These are phyloP conservation scores for Scedosporium boydii DNA, from an alignment of 2,329 filamentous ascomycete species.

Conservation along the genomic window DNA sequence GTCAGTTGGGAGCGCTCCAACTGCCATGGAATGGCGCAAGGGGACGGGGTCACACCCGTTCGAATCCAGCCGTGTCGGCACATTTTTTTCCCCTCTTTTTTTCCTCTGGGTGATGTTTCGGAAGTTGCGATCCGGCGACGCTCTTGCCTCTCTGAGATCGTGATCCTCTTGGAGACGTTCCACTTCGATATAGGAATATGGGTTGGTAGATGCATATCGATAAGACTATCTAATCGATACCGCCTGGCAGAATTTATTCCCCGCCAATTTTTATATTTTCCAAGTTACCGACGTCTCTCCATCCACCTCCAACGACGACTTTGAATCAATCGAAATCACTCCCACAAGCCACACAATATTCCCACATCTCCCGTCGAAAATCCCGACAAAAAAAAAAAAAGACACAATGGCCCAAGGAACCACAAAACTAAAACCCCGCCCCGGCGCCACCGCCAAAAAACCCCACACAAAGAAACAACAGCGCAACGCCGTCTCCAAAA, in stretches of 20 bases:
- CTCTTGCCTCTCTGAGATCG: too few relatives aligned
- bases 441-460: slow-evolving; percentile 29
- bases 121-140: background rate
- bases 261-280: background rate
- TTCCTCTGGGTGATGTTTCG: background rate
- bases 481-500: slow-evolving; percentile 31
- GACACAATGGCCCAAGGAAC: slow-evolving; percentile 43
- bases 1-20: too few relatives aligned
- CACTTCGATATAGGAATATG: background rate
- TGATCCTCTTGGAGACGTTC: too few relatives aligned
- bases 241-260: background rate
- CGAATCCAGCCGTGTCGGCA: too few relatives aligned
- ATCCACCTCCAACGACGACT: background rate
- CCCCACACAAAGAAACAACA: slow-evolving; percentile 22
- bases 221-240: background rate
- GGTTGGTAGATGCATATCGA: background rate
- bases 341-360: background rate
- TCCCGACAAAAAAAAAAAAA: background rate
- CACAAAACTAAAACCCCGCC: slow-evolving; percentile 36
- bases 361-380: background rate
- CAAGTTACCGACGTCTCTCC: background rate
- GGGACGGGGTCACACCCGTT: too few relatives aligned
- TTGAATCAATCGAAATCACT: background rate
- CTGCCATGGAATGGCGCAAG: too few relatives aligned
- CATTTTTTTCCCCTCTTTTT: background rate